Evolutionary conservation across 495 filamentous ascomycete genomes (phyloP), one percentile per base, ranked within the genome.

Genomic region (Astrothelium macrocarpum): DNA sequence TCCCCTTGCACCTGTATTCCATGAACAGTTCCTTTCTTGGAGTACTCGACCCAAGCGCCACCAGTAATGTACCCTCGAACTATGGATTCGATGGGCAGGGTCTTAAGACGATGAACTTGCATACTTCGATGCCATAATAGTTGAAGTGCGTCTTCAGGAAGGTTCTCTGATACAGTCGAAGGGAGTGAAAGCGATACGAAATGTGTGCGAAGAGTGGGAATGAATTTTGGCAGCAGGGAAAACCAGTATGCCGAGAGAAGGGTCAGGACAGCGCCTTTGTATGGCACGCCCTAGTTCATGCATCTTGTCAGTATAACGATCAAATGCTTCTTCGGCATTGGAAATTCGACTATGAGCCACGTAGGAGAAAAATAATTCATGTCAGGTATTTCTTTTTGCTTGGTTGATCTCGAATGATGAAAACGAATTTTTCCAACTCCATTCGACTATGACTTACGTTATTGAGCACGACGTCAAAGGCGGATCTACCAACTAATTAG

Each of bases 21-120:
- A 72, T 96, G 88, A 26, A 97, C 87, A 1, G 93, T 96, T 46
- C 88, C 89, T 32, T 77, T 77, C 60, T 81, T 80, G 70, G 85
- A 75, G 72, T 90, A 90, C 74, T 95, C 91, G 32, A 78, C 80
- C 94, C 94, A 98, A 2, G 91, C 91, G 62, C 87, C 89, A 14
- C 94, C 94, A 5, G 92, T 96, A 74, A 98, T 87, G 75, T 97
- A 97, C 62, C 94, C 93, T 32, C 93, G 86, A 1, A 96, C 91
- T 63, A 91, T 90, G 20, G 88, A 90, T 76, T 97, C 94, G 64
- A 97, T 82, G n/a, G 90, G 90, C 63, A 96, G 86, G 59, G 95
- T 82, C 61, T 85, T 82, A 31, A 90, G 80, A 65, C 84, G 85
- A 66, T 87, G 86, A 60, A 96, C 91, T 65, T 87, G 83, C 91